Base-by-base conservation (phyloP, 768 basidiomycete genomes). In the Suillus spraguei region DNA sequence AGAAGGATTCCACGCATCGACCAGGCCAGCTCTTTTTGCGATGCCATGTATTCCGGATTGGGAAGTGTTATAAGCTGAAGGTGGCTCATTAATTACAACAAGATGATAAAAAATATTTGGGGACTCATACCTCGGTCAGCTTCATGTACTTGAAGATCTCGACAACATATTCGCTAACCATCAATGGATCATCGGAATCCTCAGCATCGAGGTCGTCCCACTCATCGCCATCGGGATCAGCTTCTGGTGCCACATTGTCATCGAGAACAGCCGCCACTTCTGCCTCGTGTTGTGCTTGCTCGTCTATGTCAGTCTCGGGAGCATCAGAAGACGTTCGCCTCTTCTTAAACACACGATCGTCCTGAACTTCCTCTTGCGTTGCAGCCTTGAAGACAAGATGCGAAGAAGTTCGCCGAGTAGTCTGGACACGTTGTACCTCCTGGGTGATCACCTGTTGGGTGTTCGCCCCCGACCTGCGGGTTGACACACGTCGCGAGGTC, bases 141-240 rank as follows among this genome's bases (percentile, higher is more conserved):
- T 89, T 92, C 79, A 98, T 84, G 78, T 99, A 99, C 62, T 90
- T 80, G 79, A 95, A 96, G 65, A 99, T 95, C 63, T 99, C 97
- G 32, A 81, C 81, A 59, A 97, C 96, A 71, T 99, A 99, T 77
- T 98, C 94, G 78, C 90, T 91, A 67, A 97, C 96, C 96, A 98
- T 98, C 64, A 94, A 82, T 16, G 97, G 97, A 71, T 99, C 97
- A 58, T 95, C 94, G 60, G 81, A 86, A 73, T 98, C 96, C 24
- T 96, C 95, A 1, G 86, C 87, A 67, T 98, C 95, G 17, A 99
- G 83, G 71, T 99, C 97, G 36, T 91, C 91, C 96, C 95, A 99
- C 72, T 83, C 79, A 70, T 79, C 67, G 65, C 81, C 82, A 62
- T 90, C 81, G 4, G 87, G 88, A 67, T 90, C 88, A 5, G 85